Conservation (phyloP, 305 asterid species). For the Fraxinus sp. region DNA sequence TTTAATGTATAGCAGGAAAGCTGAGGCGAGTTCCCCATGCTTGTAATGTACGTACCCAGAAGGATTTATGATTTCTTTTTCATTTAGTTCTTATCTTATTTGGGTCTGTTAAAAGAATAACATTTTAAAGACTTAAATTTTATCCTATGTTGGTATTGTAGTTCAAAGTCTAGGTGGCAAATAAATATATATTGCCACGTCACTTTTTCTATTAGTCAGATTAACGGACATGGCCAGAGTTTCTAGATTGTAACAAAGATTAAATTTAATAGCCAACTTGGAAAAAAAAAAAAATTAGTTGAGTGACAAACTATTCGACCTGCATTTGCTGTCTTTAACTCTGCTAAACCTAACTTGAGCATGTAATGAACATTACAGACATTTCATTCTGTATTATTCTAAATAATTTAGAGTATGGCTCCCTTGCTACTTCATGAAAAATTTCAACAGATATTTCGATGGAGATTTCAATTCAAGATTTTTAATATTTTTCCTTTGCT, state of each 20-base stretch:
- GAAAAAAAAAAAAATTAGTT: neutral
- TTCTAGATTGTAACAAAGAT: neutral
- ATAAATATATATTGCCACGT: neutral
- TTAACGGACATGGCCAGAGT: neutral
- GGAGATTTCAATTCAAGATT: neutral
- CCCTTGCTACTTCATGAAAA: neutral
- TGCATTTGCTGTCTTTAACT: neutral
- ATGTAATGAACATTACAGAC: neutral
- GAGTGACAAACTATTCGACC: neutral
- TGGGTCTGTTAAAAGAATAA: neutral
- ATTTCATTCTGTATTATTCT: neutral
- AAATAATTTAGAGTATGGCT: neutral
- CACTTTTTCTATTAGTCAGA: neutral
- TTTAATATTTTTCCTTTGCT: neutral
- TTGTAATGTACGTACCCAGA: neutral
- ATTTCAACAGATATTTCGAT: neutral
- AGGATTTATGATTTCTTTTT: neutral
- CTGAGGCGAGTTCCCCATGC: neutral
- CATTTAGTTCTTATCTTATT: neutral
- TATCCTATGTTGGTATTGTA: neutral
- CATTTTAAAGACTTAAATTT: neutral
- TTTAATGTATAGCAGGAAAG: neutral
- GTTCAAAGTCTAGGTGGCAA: neutral
- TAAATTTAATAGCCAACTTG: neutral
- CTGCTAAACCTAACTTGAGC: neutral